phyloP scores from a whole-genome alignment of 1,139 yeast species.

The Taphrina deformans region DNA sequence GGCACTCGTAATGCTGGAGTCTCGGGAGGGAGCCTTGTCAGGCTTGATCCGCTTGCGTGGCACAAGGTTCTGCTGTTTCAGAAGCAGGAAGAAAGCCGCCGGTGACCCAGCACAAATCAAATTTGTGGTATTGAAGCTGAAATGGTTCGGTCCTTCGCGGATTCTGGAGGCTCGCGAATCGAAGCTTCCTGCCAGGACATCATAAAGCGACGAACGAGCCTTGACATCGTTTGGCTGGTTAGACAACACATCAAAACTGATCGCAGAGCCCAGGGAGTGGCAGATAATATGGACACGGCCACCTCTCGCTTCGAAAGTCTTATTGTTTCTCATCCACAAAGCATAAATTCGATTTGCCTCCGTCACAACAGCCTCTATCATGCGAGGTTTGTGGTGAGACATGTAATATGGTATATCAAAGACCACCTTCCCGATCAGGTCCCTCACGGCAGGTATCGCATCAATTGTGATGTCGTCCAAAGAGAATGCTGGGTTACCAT shows the following conservation, averaged over 20 bases:
- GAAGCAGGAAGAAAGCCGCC: slow-evolving; percentile 65
- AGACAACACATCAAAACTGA: slow-evolving; percentile 72
- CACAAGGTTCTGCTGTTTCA: slow-evolving; percentile 40
- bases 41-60: slow-evolving; percentile 36
- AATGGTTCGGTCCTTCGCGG: slow-evolving; percentile 36
- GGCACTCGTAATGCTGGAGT: slow-evolving; percentile 5
- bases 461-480: slow-evolving; percentile 74
- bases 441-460: slow-evolving; percentile 74
- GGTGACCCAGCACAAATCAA: slow-evolving; percentile 87
- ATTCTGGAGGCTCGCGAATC: not conserved
- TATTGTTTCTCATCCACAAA: slow-evolving; percentile 61
- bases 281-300: slow-evolving; percentile 84
- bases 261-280: slow-evolving; percentile 88
- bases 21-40: slow-evolving; percentile 8
- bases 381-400: slow-evolving; percentile 63
- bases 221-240: slow-evolving; percentile 51
- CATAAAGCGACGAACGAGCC: slow-evolving; percentile 33
- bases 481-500: slow-evolving; percentile 53
- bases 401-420: slow-evolving; percentile 86
- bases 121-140: slow-evolving; percentile 71
- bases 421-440: slow-evolving; percentile 78
- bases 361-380: slow-evolving; percentile 62
- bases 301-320: slow-evolving; percentile 54
- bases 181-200: slow-evolving; percentile 35
- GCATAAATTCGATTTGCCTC: slow-evolving; percentile 72